Conservation (phyloP, 1,284 basidiomycete genomes). For the Microbotryum intermedium region DNA sequence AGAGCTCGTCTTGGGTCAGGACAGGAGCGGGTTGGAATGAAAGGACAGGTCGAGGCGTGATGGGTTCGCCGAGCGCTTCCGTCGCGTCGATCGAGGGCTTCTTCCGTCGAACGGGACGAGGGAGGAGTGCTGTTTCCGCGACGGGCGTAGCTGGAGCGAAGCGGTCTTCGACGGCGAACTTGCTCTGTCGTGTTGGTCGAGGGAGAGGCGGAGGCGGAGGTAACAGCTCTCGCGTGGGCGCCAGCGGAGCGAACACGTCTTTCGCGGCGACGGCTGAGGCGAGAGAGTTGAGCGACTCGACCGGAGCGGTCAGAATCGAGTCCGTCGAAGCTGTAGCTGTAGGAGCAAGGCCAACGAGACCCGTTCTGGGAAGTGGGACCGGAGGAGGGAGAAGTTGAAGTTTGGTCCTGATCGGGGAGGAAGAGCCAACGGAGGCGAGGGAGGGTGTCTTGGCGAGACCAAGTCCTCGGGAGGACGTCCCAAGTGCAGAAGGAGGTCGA, state of each 20-base stretch:
- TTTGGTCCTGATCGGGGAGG: no score
- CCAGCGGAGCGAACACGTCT: conserved; percentile 4
- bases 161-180: not conserved
- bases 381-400: no score
- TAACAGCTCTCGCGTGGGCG: not conserved
- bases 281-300: conserved; percentile 2
- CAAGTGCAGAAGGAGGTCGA: no score
- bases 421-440: no score
- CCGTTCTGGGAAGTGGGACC: no score
- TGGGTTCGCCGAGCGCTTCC: not conserved
- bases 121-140: not conserved
- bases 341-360: no score
- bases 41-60: not conserved
- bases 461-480: no score
- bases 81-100: not conserved
- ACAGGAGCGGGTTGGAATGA: conserved; percentile 13
- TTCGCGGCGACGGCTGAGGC: not conserved
- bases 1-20: conserved; percentile 26
- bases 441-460: no score
- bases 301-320: conserved; percentile 7
- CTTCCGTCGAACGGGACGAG: not conserved
- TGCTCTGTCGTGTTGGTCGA: not conserved
- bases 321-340: no score
- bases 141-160: not conserved
- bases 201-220: not conserved